These are phyloP conservation scores for Elongisporangium senticosum DNA, from an alignment of 352 stramenopile genomes.

Conservation along the genomic window DNA sequence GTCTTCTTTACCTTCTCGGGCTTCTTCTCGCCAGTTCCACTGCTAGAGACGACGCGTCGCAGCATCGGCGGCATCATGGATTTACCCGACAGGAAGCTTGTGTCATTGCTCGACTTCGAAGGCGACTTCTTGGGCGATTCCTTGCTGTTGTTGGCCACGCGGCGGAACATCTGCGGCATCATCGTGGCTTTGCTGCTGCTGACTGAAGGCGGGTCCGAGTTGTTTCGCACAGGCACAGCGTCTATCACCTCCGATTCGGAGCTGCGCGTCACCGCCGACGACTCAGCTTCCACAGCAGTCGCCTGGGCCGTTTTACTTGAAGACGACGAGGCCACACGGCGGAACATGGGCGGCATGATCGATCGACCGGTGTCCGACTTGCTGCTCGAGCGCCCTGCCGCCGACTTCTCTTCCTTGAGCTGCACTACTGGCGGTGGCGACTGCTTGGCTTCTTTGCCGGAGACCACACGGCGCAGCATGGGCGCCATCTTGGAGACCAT, in stretches of 20 bases:
- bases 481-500: conserved; percentile 64
- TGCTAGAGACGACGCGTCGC: conserved; percentile 27
- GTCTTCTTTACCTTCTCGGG: neutral
- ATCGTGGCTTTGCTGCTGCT: neutral
- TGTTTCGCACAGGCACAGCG: neutral
- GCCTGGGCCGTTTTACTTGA: neutral
- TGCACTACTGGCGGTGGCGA: neutral
- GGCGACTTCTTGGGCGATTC: neutral
- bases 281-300: neutral
- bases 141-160: neutral
- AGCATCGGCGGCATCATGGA: conserved; percentile 7
- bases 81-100: conserved; percentile 5
- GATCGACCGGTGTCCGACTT: neutral
- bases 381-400: neutral
- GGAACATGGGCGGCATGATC: neutral
- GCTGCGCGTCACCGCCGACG: neutral
- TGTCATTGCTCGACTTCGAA: neutral
- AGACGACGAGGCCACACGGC: neutral
- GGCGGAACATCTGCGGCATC: neutral
- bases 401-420: neutral
- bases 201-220: neutral
- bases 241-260: neutral
- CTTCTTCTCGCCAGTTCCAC: conserved; percentile 3
- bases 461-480: conserved; percentile 27
- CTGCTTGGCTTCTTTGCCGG: conserved; percentile 4